Evolutionary conservation across 352 stramenopile species (phyloP).

Genomic region (Pythium brassicae): DNA sequence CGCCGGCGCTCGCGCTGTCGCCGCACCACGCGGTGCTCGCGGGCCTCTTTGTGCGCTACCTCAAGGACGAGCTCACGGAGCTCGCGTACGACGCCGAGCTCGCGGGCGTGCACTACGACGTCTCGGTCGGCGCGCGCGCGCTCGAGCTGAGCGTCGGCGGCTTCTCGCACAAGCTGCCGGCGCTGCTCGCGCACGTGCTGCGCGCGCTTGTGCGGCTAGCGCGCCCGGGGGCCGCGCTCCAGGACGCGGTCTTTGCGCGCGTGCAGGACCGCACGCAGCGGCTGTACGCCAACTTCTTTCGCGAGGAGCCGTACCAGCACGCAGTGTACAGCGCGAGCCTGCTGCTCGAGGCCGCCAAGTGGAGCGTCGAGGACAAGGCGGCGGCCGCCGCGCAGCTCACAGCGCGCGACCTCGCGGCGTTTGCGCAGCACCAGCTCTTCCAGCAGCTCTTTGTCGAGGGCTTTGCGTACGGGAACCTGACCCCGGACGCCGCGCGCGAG

Average conservation of each 20-base stretch:
- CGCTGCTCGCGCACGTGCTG: conserved; percentile 74
- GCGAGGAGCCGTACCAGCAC: conserved; percentile 90
- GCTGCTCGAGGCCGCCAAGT: conserved; percentile 71
- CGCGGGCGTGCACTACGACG: conserved; percentile 69
- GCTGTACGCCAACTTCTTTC: conserved; percentile 86
- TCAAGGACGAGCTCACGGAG: conserved; percentile 86
- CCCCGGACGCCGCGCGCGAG: conserved; percentile 14
- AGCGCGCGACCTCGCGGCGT: conserved; percentile 40
- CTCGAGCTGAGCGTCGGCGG: conserved; percentile 83
- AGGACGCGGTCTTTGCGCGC: conserved; percentile 68
- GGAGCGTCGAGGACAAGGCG: conserved; percentile 85
- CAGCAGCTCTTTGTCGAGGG: conserved; percentile 66
- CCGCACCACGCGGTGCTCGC: conserved; percentile 72
- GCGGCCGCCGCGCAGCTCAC: conserved; percentile 56
- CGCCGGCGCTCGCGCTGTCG: conserved; percentile 43
- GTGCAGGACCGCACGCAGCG: conserved; percentile 83
- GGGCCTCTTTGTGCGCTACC: conserved; percentile 61
- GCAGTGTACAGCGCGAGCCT: conserved; percentile 74
- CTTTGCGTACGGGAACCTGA: conserved; percentile 73
- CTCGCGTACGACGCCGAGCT: conserved; percentile 76
- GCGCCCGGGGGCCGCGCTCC: conserved; percentile 42
- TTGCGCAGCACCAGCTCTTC: conserved; percentile 55
- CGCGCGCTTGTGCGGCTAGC: conserved; percentile 46
- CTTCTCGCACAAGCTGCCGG: conserved; percentile 89
- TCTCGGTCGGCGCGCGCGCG: conserved; percentile 27